Evolutionary conservation across 129 eudicot genomes (phyloP).

Genomic region (Smallanthus sonchifolius): DNA sequence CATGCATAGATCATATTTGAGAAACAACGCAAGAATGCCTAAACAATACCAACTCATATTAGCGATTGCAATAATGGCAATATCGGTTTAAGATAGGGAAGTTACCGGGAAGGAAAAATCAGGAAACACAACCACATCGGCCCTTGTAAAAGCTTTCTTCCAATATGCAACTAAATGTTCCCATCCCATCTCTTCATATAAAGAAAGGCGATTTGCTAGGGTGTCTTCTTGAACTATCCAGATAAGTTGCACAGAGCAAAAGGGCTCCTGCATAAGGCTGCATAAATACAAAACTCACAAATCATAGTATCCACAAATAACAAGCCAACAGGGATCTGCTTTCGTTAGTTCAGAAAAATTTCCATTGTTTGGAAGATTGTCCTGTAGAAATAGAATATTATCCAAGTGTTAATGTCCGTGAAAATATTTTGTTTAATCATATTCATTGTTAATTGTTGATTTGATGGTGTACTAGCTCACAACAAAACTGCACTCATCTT

Average conservation of each 20-base stretch:
- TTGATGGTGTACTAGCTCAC: background rate
- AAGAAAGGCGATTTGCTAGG: constrained; percentile 75
- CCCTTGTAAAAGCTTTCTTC: constrained; percentile 66
- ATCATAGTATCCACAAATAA: constrained; percentile 37
- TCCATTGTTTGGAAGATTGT: background rate
- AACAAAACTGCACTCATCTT: background rate
- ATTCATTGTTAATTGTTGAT: background rate
- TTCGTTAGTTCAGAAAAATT: background rate
- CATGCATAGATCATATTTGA: constrained; percentile 42
- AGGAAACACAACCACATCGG: constrained; percentile 80
- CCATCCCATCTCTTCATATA: constrained; percentile 59
- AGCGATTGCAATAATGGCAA: background rate
- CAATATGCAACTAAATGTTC: constrained; percentile 64
- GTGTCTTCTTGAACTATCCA: constrained; percentile 91
- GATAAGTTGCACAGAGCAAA: constrained; percentile 88
- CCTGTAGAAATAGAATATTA: background rate
- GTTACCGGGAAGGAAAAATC: constrained; percentile 80
- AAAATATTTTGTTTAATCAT: background rate
- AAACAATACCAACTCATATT: constrained; percentile 4
- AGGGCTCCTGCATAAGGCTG: constrained; percentile 99
- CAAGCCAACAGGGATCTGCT: constrained; percentile 12
- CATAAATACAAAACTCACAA: constrained; percentile 75
- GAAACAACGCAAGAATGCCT: constrained; percentile 27
- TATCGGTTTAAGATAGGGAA: background rate
- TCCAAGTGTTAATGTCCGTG: background rate